Percentiles rank a stretch among this genome's conserved stretches.
phyloP scores from a whole-genome alignment of 106 monocot genomes.

The Platanthera zijinensis region DNA sequence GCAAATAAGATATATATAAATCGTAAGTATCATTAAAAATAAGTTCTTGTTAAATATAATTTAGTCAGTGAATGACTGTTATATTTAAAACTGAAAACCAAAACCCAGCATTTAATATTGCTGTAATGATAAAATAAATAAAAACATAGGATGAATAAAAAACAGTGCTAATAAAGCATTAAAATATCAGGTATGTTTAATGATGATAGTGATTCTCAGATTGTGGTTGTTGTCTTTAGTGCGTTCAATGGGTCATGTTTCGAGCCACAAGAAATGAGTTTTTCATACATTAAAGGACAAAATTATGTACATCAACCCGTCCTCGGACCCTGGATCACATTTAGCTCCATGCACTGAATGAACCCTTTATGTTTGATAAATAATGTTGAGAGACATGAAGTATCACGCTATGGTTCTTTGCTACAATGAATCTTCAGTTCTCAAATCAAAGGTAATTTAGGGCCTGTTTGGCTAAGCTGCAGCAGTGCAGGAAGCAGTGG shows the following conservation, averaged over 20 bases:
- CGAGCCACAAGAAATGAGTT: too few relatives aligned
- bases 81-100: neutral
- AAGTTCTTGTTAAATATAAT: neutral
- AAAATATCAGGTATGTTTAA: neutral
- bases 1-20: neutral
- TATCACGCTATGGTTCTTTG: neutral
- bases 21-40: neutral
- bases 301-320: too few relatives aligned
- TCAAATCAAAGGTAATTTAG: neutral
- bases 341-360: too few relatives aligned
- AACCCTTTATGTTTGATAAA: neutral
- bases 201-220: too few relatives aligned
- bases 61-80: neutral
- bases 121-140: neutral
- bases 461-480: too few relatives aligned
- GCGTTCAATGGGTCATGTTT: too few relatives aligned
- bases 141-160: neutral
- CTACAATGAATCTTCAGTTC: neutral
- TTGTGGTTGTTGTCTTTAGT: too few relatives aligned
- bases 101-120: neutral
- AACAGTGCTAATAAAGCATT: neutral
- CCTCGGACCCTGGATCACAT: too few relatives aligned
- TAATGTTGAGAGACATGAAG: neutral
- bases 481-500: too few relatives aligned
- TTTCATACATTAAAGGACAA: too few relatives aligned